phyloP scores from a whole-genome alignment of 176 grass and related monocot genomes.

The Hordeum vulgare region MorexV3_pseudomolecules_assembly NC_058520.1:616445070-616445569 shows the following conservation, averaged over 20 bases:
- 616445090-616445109: neutral
- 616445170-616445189: too few relatives aligned
- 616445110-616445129: too few relatives aligned
- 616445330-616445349: neutral
- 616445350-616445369: neutral
- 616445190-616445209: neutral
- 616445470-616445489: neutral
- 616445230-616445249: neutral
- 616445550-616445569: neutral
- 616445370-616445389: too few relatives aligned
- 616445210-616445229: neutral
- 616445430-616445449: neutral
- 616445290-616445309: neutral
- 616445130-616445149: neutral
- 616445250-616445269: neutral
- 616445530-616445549: neutral
- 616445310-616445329: neutral
- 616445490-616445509: neutral
- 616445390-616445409: neutral
- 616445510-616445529: too few relatives aligned
- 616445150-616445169: neutral
- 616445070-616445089: neutral
- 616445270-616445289: too few relatives aligned
- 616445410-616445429: neutral
- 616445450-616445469: neutral